phyloP scores from a whole-genome alignment of 2,329 filamentous ascomycete species.

The Colletotrichum sp. region DNA sequence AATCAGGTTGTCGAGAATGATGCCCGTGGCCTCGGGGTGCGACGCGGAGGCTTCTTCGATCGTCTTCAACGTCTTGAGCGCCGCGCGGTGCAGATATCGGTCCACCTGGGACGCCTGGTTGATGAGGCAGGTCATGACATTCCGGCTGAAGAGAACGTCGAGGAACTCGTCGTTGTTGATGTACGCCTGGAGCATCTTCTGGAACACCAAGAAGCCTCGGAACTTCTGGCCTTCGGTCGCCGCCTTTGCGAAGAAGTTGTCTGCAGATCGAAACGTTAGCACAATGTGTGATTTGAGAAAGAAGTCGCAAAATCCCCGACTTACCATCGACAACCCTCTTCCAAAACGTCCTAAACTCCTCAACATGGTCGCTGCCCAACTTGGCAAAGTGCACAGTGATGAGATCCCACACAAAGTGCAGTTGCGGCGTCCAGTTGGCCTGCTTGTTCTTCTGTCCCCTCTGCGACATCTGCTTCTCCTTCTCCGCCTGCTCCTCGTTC shows the following conservation, averaged over 20 bases:
- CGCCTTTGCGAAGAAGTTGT: constrained; percentile 80
- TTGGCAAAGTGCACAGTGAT: constrained; percentile 65
- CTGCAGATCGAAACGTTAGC: constrained; percentile 43
- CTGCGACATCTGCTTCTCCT: constrained; percentile 34
- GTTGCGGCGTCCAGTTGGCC: constrained; percentile 78
- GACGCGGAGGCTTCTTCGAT: constrained; percentile 70
- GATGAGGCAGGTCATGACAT: constrained; percentile 80
- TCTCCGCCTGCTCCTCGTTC: constrained; percentile 52
- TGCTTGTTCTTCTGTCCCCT: constrained; percentile 56
- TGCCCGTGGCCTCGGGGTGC: constrained; percentile 62
- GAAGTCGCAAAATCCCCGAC: constrained; percentile 32
- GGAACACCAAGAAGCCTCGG: constrained; percentile 88
- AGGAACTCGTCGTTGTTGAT: constrained; percentile 45
- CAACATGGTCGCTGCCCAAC: constrained; percentile 37
- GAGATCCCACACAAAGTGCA: constrained; percentile 88
- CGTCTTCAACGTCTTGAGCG: constrained; percentile 75
- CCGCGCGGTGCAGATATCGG: constrained; percentile 79
- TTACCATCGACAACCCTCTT: constrained; percentile 83
- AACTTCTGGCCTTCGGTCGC: constrained; percentile 90
- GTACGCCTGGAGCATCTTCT: constrained; percentile 69
- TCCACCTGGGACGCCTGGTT: constrained; percentile 83
- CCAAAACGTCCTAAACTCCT: constrained; percentile 81
- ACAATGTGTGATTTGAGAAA: background rate
- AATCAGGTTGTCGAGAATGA: constrained; percentile 72
- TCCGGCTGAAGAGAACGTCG: constrained; percentile 76